phyloP scores from a whole-genome alignment of 306 rosid species.

The Quillaja saponaria region DNA sequence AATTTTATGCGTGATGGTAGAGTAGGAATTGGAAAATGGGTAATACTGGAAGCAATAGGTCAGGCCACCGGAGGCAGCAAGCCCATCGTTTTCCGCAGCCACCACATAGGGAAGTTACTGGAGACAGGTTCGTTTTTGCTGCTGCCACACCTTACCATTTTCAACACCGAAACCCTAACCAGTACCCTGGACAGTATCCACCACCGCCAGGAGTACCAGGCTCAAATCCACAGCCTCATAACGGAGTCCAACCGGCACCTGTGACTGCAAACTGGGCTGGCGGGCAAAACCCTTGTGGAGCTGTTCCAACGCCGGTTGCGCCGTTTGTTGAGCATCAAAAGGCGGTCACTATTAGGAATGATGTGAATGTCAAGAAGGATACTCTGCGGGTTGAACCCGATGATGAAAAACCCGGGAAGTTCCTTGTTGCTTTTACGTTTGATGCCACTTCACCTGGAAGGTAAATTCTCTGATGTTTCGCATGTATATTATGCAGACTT shows the following conservation, averaged over 20 bases:
- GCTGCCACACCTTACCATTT: conserved; percentile 31
- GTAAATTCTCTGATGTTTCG: conserved; percentile 7
- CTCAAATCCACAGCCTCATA: conserved; percentile 16
- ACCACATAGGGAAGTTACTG: conserved; percentile 24
- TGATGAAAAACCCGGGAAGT: conserved; percentile 37
- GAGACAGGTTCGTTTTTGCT: conserved; percentile 3
- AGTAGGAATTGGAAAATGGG: too few species aligned
- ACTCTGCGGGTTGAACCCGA: conserved; percentile 48
- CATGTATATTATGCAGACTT: too few species aligned
- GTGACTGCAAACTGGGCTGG: conserved; percentile 1
- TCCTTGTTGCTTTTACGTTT: conserved; percentile 47
- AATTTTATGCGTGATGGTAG: too few species aligned
- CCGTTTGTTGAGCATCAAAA: conserved; percentile 39
- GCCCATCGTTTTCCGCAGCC: conserved; percentile 9
- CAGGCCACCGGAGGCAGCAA: conserved; percentile 32
- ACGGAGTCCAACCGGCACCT: conserved; percentile 20
- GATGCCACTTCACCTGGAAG: conserved; percentile 51
- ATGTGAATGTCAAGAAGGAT: conserved; percentile 48
- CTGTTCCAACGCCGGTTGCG: conserved; percentile 6
- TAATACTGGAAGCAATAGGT: conserved; percentile 32
- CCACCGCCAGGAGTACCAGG: conserved; percentile 30
- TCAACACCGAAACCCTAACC: conserved; percentile 32
- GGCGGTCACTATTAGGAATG: conserved; percentile 44
- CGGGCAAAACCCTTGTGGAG: conserved; percentile 30
- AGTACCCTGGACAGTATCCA: conserved; percentile 29